A percentile compares a stretch with the other conserved stretches of the same genome.
Evolutionary conservation across 2,329 filamentous ascomycete species (phyloP).

Genomic region (Sclerotinia spermophila): DNA sequence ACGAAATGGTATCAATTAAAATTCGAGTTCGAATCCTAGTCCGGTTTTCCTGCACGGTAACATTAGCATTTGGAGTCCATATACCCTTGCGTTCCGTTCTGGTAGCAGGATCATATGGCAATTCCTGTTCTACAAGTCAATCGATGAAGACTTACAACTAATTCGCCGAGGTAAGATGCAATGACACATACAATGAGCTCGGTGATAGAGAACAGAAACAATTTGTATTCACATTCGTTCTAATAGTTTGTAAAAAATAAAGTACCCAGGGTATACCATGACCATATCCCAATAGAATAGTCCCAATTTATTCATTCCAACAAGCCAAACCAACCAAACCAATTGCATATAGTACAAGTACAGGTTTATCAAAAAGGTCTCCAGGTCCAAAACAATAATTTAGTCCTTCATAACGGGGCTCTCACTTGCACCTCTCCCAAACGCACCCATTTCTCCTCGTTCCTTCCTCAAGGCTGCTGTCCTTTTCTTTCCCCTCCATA

Average conservation of each 20-base stretch:
- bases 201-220: neutral
- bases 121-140: neutral
- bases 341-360: neutral
- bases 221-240: neutral
- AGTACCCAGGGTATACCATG: slow-evolving; percentile 3
- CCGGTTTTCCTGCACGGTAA: neutral
- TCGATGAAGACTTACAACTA: neutral
- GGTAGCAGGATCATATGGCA: neutral
- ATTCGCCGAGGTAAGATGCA: neutral
- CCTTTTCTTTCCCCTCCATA: slow-evolving; percentile 27
- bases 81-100: neutral
- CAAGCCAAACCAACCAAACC: neutral
- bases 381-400: neutral
- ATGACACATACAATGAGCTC: neutral
- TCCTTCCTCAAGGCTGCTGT: neutral
- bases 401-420: slow-evolving; percentile 7
- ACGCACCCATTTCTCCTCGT: slow-evolving; percentile 6
- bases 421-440: slow-evolving; percentile 1
- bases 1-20: neutral
- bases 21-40: neutral
- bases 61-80: neutral
- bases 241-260: neutral
- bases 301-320: neutral
- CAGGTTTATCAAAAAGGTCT: neutral
- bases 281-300: slow-evolving; percentile 4